Conservation (phyloP, 2,329 filamentous ascomycete genomes). For the Alternaria hordeiaustralica region DNA sequence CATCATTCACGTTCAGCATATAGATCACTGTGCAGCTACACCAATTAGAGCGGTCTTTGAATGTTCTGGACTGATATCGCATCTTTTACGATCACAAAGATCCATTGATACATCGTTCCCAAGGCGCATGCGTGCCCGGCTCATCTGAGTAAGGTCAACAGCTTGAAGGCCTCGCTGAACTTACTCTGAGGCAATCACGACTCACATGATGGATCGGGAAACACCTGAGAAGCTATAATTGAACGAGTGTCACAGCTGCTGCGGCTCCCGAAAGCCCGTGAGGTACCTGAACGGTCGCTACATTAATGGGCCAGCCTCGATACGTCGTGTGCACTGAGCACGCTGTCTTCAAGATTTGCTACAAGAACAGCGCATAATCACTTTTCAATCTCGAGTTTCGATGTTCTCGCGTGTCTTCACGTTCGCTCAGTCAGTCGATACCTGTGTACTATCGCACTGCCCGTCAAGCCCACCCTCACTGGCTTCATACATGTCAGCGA, state of each 20-base stretch:
- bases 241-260: background rate
- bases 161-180: too few species aligned
- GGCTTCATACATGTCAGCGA: background rate
- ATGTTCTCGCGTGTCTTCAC: background rate
- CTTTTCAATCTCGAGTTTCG: too few species aligned
- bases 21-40: too few species aligned
- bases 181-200: background rate
- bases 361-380: background rate
- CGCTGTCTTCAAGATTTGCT: background rate
- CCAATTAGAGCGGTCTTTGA: too few species aligned
- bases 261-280: background rate
- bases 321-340: background rate
- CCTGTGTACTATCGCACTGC: background rate
- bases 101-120: too few species aligned
- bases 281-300: background rate
- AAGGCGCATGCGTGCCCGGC: too few species aligned
- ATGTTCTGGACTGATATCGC: too few species aligned
- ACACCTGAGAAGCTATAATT: too few species aligned
- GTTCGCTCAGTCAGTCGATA: background rate
- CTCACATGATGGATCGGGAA: background rate
- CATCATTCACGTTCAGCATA: too few species aligned
- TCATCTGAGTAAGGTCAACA: too few species aligned
- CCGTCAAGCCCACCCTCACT: constrained; percentile 1
- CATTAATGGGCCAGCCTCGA: background rate
- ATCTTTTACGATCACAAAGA: too few species aligned